Conservation (phyloP, 768 basidiomycete species). For the Omphalotus guepiniiformis region DNA sequence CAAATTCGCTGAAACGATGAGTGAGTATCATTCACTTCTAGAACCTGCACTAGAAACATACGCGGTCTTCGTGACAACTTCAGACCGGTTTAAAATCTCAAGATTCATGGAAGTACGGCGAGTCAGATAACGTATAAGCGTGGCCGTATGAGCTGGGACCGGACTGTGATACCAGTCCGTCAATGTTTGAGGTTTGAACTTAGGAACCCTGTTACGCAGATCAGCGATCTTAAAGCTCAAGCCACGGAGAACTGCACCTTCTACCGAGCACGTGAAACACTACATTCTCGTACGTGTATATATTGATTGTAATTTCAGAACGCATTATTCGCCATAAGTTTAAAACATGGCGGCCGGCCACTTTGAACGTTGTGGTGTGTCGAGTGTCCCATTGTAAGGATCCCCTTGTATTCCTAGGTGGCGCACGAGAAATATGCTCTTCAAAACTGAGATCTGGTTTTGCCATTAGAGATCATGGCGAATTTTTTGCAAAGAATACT, state of each 20-base stretch:
- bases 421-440: slow-evolving; percentile 75
- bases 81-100: slow-evolving; percentile 76
- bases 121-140: slow-evolving; percentile 59
- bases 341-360: slow-evolving; percentile 85
- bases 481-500: neutral
- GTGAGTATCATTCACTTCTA: neutral
- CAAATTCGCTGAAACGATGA: slow-evolving; percentile 73
- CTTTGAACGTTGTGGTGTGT: slow-evolving; percentile 78
- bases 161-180: slow-evolving; percentile 65
- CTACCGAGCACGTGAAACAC: slow-evolving; percentile 74
- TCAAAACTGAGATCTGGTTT: slow-evolving; percentile 62
- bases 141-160: slow-evolving; percentile 48
- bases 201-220: slow-evolving; percentile 57
- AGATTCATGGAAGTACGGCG: slow-evolving; percentile 66
- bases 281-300: slow-evolving; percentile 88
- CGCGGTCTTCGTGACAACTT: slow-evolving; percentile 89
- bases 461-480: neutral
- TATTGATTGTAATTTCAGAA: slow-evolving; percentile 69
- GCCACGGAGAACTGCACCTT: slow-evolving; percentile 43
- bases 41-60: slow-evolving; percentile 31
- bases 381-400: slow-evolving; percentile 66
- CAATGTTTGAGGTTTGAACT: slow-evolving; percentile 58
- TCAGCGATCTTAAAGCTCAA: neutral
- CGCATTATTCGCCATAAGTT: slow-evolving; percentile 94
- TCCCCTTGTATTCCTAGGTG: slow-evolving; percentile 35